Base-by-base conservation (phyloP, 768 basidiomycete genomes). In the Russula earlei region DNA sequence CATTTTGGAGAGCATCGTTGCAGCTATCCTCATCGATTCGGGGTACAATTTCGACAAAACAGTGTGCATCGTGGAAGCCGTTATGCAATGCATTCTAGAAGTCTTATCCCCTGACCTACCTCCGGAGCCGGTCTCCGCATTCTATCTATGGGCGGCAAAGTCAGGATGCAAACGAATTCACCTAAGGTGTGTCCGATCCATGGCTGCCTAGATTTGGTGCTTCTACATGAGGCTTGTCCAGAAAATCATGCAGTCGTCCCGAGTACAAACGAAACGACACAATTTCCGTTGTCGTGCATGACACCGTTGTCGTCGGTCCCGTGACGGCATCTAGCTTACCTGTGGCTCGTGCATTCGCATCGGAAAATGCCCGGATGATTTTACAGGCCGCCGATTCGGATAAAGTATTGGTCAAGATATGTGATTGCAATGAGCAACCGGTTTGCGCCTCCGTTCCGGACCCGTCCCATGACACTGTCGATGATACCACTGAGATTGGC, bases 1-100 rank as follows among this genome's bases (percentile, higher is more conserved):
- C 65, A 79, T 91, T 4, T 75, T 94, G 51, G 92, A 95, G 69
- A 87, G 90, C 51, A 70, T 94, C 5, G 72, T 92, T 33, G 92
- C 90, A 1, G 91, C 89, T 2, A 73, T 95, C 19, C 77, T 95
- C 27, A 78, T 94, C 41, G 92, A 95, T 69, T 79, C 81, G 5
- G 82, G 77, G 5, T 89, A 84, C 64, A 70, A 89, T 60, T 83
- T 87, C 57, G 87, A 90, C 49, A 79, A 74, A 56, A 80, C 83
- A 4, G 77, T 78, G 15, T 72, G 72, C 0, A 74, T 91, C 17
- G 76, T 83, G 20, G 79, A 84, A 66, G 61, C 72, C 42, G 70
- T 82, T 20, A 85, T 93, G 81, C 72, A 74, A 24, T 86, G 87
- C 40, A 72, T 92, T 3, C 68, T 94, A 27, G 75, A 70, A 7